Conservation (phyloP, 345 rosid species). For the Euphorbia lathyris region DNA sequence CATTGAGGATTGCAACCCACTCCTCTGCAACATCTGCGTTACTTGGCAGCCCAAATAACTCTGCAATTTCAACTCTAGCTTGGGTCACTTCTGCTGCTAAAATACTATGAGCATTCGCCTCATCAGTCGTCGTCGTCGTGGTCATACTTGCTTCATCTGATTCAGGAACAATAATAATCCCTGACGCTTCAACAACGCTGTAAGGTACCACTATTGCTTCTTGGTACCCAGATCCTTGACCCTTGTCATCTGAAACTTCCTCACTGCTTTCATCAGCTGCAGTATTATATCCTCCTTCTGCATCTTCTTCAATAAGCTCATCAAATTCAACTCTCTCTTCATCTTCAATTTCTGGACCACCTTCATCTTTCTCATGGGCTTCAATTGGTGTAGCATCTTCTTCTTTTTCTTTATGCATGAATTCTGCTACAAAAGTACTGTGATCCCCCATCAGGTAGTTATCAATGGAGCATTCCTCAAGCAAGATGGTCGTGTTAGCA, state of each 20-base stretch:
- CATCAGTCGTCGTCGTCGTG: neutral
- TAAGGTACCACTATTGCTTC: no score
- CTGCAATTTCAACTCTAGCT: neutral
- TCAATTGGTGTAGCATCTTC: neutral
- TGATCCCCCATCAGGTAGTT: constrained; percentile 22
- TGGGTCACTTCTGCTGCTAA: constrained; percentile 1
- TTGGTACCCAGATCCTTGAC: neutral
- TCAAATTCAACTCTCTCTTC: constrained; percentile 6
- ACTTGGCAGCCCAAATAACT: neutral
- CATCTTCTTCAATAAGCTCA: constrained; percentile 9
- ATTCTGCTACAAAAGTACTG: neutral
- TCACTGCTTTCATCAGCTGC: no score
- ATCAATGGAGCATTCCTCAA: constrained; percentile 30
- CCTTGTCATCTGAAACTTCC: neutral
- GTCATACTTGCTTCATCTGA: constrained; percentile 11
- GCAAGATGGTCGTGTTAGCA: constrained; percentile 49
- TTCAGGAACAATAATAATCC: constrained; percentile 16
- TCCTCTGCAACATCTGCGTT: neutral
- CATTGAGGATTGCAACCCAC: constrained; percentile 1
- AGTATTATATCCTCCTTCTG: no score
- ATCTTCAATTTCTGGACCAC: neutral
- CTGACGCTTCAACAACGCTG: constrained; percentile 24
- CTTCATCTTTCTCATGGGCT: constrained; percentile 8
- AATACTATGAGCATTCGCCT: neutral
- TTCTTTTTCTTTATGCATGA: constrained; percentile 1